phyloP scores from a whole-genome alignment of 2,329 filamentous ascomycete genomes.

The Penicillium aurantiogriseum region DNA sequence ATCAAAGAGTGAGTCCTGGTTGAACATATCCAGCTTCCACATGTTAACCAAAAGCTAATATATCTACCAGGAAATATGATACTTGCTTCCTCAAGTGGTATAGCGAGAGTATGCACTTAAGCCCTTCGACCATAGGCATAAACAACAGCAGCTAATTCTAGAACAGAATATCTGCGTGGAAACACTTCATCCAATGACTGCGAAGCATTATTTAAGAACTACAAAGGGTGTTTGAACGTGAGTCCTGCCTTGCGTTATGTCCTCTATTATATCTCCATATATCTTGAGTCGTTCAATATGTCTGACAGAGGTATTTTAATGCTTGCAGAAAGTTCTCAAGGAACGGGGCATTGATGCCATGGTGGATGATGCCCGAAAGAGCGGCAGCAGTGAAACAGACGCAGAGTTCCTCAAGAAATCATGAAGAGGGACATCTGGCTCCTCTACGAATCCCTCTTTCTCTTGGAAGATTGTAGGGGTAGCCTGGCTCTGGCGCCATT shows the following conservation, averaged over 20 bases:
- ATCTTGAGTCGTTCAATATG: not conserved
- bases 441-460: not conserved
- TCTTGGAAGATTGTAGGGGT: not conserved
- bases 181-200: constrained; percentile 84
- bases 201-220: constrained; percentile 78
- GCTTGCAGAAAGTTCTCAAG: constrained; percentile 76
- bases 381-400: constrained; percentile 79
- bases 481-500: not conserved
- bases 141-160: constrained; percentile 12
- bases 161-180: constrained; percentile 80
- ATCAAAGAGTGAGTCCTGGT: constrained; percentile 74
- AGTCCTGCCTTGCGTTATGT: constrained; percentile 28
- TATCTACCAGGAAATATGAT: constrained; percentile 73
- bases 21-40: constrained; percentile 4
- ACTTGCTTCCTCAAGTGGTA: constrained; percentile 99
- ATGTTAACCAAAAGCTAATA: not conserved
- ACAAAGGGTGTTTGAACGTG: constrained; percentile 82
- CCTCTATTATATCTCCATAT: not conserved
- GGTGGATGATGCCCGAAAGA: constrained; percentile 84
- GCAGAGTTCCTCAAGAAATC: constrained; percentile 58
- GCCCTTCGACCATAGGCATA: not conserved
- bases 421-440: constrained; percentile 5
- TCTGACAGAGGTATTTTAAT: constrained; percentile 2
- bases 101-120: constrained; percentile 72
- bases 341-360: constrained; percentile 89